Evolutionary conservation across 345 rosid species (phyloP).

Genomic region (Corchorus capsularis): DNA sequence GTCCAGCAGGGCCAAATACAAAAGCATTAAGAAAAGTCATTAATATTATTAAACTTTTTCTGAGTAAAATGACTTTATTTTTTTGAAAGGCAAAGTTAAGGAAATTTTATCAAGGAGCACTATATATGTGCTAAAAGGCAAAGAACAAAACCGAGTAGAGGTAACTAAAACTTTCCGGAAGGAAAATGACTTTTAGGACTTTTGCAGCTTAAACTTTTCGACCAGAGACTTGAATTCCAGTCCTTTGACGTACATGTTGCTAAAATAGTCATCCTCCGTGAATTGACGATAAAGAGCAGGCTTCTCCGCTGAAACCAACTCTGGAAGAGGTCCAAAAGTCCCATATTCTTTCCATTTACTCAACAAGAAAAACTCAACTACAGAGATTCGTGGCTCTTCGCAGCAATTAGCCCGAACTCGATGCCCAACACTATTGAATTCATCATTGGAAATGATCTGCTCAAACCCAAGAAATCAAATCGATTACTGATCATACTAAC

Average conservation of each 20-base stretch:
- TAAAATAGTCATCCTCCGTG: slow-evolving; percentile 23
- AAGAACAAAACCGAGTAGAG: too few species aligned
- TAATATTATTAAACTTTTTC: too few species aligned
- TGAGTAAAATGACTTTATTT: too few species aligned
- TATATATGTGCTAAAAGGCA: too few species aligned
- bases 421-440: slow-evolving; percentile 30
- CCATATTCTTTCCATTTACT: slow-evolving; percentile 21
- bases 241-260: slow-evolving; percentile 29
- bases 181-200: too few species aligned
- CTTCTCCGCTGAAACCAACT: slow-evolving; percentile 31
- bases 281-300: slow-evolving; percentile 33
- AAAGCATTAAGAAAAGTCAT: too few species aligned
- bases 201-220: too few species aligned
- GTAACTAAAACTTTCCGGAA: too few species aligned
- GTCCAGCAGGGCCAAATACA: too few species aligned
- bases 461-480: neutral
- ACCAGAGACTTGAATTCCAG: too few species aligned
- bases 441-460: slow-evolving; percentile 31
- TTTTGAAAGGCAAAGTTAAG: too few species aligned
- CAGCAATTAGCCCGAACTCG: slow-evolving; percentile 27
- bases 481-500: neutral
- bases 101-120: too few species aligned
- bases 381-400: slow-evolving; percentile 24
- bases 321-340: slow-evolving; percentile 32
- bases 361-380: slow-evolving; percentile 14